Base-by-base conservation (phyloP, 1,284 basidiomycete genomes). In the Hortiboletus rubellus region DNA sequence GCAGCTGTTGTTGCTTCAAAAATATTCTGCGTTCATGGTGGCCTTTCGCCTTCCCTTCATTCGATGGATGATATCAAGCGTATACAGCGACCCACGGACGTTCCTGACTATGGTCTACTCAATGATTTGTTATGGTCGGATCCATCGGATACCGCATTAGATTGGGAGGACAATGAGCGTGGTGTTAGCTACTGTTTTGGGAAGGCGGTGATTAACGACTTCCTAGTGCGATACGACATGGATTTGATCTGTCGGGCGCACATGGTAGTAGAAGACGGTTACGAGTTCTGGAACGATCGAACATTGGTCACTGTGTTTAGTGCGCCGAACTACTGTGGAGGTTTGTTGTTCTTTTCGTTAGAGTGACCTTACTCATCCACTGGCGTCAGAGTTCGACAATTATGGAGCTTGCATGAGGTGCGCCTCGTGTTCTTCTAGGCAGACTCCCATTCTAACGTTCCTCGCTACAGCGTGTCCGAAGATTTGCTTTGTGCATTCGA, bases 111-210 rank as follows among this genome's bases (percentile, higher is more conserved):
- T 70, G 97, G 97, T 24, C 82, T 99, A 41, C 82, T 99, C 58
- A 99, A 99, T 70, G 97, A 99, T 75, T 80, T 99, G 37, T 80
- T 99, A 51, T 99, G 97, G 97, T 96, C 92, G 31, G 97, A 99
- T 79, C 97, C 97, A 24, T 95, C 92, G 43, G 97, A 99, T 74
- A 98, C 96, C 17, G 96, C 97, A 14, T 74, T 94, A 42, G 97
- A 99, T 71, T 99, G 97, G 97, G 97, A 99, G 77, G 97, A 99
- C 75, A 99, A 99, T 74, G 97, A 99, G 74, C 83, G 97, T 58
- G 97, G 97, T n/a, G 97, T 99, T 55, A 97, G 94, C 71, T 99
- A 97, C 79, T 99, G 97, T 77, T 99, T 98, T 70, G 97, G 97
- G 48, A 98, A 98, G 77, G 89, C 88, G 15, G 92, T 99, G 66